Base-by-base conservation (phyloP, 2,329 filamentous ascomycete species). In the Pestalotiopsis sp. region DNA sequence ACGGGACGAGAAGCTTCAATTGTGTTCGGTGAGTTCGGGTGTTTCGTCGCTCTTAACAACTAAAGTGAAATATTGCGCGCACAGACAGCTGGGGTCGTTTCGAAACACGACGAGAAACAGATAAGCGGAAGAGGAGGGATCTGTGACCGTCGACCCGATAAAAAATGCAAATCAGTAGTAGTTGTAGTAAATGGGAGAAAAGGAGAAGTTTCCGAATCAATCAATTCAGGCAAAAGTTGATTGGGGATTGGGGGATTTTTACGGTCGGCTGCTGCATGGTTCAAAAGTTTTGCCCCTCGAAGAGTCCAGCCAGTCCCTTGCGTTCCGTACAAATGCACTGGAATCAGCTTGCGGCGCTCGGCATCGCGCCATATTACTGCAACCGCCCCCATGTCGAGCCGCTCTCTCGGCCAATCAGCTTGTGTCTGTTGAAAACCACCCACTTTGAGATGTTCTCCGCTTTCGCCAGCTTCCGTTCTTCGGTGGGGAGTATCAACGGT, bases 231-330 rank as follows among this genome's bases (percentile, higher is more conserved):
- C 4, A n/a, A 52, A 36, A 36, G 31, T 36, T 36, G 2, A 36
- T 9, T 36, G 31, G 31, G 31, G 31, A 9, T 9, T 31, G 31
- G 31, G 31, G 31, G 31, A 36, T 36, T 36, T 52, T 45, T 12
- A 52, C 20, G 7, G 17, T n/a, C 17, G 17, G 17, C 17, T 52
- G 45, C 45, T 52, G 11, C 38, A 13, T 62, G 59, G 36, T 39
- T 36, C 57, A 62, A 62, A 62, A 62, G 59, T 62, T 62, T 62
- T 39, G 59, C 59, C 59, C 27, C 59, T 62, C 59, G 59, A 36
- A 27, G 5, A 62, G 27, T 36, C 31, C 31, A 36, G 31, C 31
- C 31, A 17, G 59, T 36, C 31, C 59, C 59, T 20, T 14, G 17
- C 36, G 17, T 20, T 36, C n/a, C 9, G 57, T 58, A 23, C 13